These are phyloP conservation scores for Seminavis robusta DNA, from an alignment of 108 stramenopile genomes.

Conservation along the genomic window DNA sequence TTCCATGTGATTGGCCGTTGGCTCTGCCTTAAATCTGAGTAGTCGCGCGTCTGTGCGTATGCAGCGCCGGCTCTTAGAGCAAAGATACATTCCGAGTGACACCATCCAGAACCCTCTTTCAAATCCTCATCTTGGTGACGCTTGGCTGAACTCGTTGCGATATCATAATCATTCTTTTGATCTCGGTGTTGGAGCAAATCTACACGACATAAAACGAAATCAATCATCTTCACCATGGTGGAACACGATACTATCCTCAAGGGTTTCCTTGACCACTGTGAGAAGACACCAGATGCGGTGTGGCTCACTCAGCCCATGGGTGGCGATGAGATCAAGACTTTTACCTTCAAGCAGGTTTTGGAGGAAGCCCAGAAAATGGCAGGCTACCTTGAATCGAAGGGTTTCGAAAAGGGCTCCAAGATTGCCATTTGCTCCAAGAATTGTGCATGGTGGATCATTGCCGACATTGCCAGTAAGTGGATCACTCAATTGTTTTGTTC, in stretches of 20 bases:
- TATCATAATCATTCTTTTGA: no score
- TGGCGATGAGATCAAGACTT: constrained; percentile 43
- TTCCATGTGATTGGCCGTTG: no score
- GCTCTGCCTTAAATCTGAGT: no score
- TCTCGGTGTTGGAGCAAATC: no score
- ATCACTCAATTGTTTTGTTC: no score
- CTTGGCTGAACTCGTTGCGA: no score
- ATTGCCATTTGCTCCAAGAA: constrained; percentile 78
- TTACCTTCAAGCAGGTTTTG: constrained; percentile 60
- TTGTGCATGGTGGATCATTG: constrained; percentile 79
- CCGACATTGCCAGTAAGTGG: constrained; percentile 71
- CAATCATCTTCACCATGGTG: constrained; percentile 17
- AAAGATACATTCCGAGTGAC: no score
- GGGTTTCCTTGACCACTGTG: constrained; percentile 57
- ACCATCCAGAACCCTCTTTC: no score
- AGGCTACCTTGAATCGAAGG: constrained; percentile 51
- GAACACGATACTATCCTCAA: constrained; percentile 53
- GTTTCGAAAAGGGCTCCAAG: constrained; percentile 43
- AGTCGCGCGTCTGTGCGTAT: no score
- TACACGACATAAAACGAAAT: no score
- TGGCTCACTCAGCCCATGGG: constrained; percentile 77
- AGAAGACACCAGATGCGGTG: constrained; percentile 42
- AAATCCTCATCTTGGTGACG: no score
- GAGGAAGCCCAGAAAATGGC: constrained; percentile 70
- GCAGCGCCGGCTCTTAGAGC: no score